Conservation (phyloP, 2,329 filamentous ascomycete species). For the Epichloe gansuensis region DNA sequence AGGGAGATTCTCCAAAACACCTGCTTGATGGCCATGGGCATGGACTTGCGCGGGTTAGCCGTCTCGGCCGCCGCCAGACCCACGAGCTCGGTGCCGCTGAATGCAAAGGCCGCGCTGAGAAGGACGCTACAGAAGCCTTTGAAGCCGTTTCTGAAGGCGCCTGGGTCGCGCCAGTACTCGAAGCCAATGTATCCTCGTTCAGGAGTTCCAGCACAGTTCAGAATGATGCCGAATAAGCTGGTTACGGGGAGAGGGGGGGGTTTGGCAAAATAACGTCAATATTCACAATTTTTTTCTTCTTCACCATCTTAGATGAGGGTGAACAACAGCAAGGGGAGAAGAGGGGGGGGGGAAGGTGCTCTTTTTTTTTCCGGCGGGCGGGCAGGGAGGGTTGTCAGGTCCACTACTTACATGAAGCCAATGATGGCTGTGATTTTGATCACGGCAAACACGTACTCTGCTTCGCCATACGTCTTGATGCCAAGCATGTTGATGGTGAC, state of each 20-base stretch:
- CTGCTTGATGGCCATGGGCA: constrained; percentile 14
- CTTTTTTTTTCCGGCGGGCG: no score
- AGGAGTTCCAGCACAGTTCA: constrained; percentile 11
- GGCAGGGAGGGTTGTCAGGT: no score
- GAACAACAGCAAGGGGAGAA: no score
- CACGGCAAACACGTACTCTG: constrained; percentile 75
- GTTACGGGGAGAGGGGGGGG: background rate
- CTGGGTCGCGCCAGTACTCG: constrained; percentile 12
- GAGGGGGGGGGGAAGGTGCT: no score
- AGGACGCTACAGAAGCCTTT: constrained; percentile 13
- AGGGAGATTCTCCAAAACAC: constrained; percentile 14
- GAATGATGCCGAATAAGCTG: constrained; percentile 11
- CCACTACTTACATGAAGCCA: constrained; percentile 60
- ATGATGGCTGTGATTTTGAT: constrained; percentile 78
- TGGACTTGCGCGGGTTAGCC: constrained; percentile 12
- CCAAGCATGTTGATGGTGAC: constrained; percentile 77
- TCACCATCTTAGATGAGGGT: no score
- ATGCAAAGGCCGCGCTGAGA: constrained; percentile 11
- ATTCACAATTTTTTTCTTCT: no score
- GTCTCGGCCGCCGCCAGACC: constrained; percentile 14
- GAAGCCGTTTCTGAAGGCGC: constrained; percentile 12
- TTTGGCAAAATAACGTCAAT: background rate
- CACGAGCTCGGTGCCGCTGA: constrained; percentile 13
- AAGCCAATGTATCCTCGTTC: constrained; percentile 11
- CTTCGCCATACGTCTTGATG: constrained; percentile 78